These are phyloP conservation scores for Coniosporium apollinis DNA, from an alignment of 495 filamentous ascomycete genomes.

Conservation along the genomic window DNA sequence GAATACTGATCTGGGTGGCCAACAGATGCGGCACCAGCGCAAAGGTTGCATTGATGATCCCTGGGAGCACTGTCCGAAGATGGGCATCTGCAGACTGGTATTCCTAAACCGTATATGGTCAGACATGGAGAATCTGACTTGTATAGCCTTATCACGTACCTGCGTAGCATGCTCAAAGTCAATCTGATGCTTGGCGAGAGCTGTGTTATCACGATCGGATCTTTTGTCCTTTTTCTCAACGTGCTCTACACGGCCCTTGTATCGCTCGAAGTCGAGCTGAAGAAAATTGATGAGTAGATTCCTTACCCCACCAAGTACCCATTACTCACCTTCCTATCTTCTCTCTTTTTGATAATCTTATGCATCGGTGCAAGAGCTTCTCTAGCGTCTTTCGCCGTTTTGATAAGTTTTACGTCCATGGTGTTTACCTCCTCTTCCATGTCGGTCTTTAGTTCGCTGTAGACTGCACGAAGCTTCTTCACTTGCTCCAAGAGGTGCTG, in stretches of 20 bases:
- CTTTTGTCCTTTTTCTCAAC: conserved; percentile 53
- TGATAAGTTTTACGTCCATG: conserved; percentile 57
- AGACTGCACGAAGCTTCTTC: conserved; percentile 47
- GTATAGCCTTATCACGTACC: conserved; percentile 25
- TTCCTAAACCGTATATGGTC: conserved; percentile 33
- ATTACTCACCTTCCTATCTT: conserved; percentile 81
- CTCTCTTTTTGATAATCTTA: conserved; percentile 83
- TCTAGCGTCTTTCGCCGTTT: conserved; percentile 55
- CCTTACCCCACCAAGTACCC: too few species aligned
- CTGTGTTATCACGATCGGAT: conserved; percentile 60
- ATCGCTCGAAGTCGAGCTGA: conserved; percentile 78
- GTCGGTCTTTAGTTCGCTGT: conserved; percentile 59
- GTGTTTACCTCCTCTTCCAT: conserved; percentile 53
- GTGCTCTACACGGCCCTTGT: conserved; percentile 55
- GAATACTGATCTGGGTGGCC: conserved; percentile 55
- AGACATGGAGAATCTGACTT: conserved; percentile 1
- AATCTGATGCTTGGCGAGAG: conserved; percentile 59
- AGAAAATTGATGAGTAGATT: too few species aligned
- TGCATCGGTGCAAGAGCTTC: conserved; percentile 58
- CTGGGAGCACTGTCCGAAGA: conserved; percentile 57
- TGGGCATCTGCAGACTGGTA: conserved; percentile 73
- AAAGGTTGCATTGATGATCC: conserved; percentile 55
- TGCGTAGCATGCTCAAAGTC: conserved; percentile 53
- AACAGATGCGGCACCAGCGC: conserved; percentile 67
- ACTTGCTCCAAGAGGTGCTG: conserved; percentile 46